phyloP scores from a whole-genome alignment of 2,329 filamentous ascomycete species.

The Fusarium foetens region DNA sequence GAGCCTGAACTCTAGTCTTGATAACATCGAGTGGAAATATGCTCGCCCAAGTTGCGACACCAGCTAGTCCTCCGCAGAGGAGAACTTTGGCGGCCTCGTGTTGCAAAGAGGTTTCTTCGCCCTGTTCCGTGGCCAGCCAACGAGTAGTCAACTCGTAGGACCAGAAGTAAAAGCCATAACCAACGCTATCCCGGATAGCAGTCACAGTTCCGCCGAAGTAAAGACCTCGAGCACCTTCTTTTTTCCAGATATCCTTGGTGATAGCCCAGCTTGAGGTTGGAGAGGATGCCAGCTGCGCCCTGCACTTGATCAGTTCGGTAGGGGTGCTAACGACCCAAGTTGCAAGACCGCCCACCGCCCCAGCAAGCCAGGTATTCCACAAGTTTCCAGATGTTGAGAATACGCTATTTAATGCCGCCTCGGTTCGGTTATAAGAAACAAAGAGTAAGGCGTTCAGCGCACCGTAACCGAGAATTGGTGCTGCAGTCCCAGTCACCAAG shows the following conservation, averaged over 20 bases:
- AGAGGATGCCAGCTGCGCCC: constrained; percentile 73
- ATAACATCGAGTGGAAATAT: constrained; percentile 93
- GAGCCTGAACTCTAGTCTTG: constrained; percentile 91
- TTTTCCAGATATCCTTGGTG: constrained; percentile 67
- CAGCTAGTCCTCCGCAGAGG: constrained; percentile 86
- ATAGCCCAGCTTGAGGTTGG: constrained; percentile 70
- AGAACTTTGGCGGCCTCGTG: constrained; percentile 72
- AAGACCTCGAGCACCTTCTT: constrained; percentile 72
- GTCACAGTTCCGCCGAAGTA: constrained; percentile 87
- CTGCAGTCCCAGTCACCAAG: constrained; percentile 75
- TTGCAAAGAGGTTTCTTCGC: constrained; percentile 41
- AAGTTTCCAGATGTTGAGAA: constrained; percentile 59
- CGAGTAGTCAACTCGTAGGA: constrained; percentile 81
- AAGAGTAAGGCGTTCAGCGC: constrained; percentile 92
- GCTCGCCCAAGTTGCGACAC: constrained; percentile 87
- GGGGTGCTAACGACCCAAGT: constrained; percentile 89
- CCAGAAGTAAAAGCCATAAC: constrained; percentile 99
- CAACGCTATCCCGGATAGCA: constrained; percentile 83
- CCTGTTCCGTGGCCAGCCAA: constrained; percentile 53
- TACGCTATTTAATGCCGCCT: constrained; percentile 65
- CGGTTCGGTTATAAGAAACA: constrained; percentile 88
- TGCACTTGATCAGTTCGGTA: constrained; percentile 91
- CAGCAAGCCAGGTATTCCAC: constrained; percentile 79
- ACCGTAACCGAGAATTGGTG: constrained; percentile 89
- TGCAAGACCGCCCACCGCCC: constrained; percentile 82